Evolutionary conservation across 164 flowering plant genomes (phyloP), one percentile per base, ranked within the genome.

Genomic region (Magnolia sinica): DNA sequence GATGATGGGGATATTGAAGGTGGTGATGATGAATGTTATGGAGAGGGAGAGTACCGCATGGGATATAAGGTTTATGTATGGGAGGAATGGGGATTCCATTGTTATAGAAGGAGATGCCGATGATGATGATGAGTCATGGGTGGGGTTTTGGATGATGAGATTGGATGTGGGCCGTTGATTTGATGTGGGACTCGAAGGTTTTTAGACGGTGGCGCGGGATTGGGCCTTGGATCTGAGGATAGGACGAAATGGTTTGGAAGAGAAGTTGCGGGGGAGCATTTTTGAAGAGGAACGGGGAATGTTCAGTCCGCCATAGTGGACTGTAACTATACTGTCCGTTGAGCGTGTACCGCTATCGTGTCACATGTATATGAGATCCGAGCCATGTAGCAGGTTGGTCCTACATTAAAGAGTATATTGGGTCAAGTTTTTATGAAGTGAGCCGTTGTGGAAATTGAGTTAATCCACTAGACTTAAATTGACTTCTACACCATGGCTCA

Each of bases 1-100:
- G 63, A 90, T 50, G 72, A 85, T 50, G 8, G 94, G 97, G 81
- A 94, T 67, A 37, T 82, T 81, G 81, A 89, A 81, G 81, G 88
- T 79, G 68, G 86, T 79, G 82, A 87, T 71, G 82, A 89, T 18
- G 76, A 89, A 58, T 37, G 92, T 61, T 65, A 88, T 82, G 4
- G 81, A n/a, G 72, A 90, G 61, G 4, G 91, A 80, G 29, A 91
- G 85, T 13, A 78, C 9, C 72, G 85, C 23, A 59, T 92, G 92
- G 19, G 90, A 79, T 13, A 85, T 37, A 8, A 87, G 80, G 70
- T 86, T 84, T 58, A 70, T 85, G 89, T 86, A 84, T 0, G 77
- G 19, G 45, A 66, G 50, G 66, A 81, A 68, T 9, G 55, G 10
- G 3, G 80, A 71, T 59, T 71, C 5, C 50, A 77, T 66, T 68